phyloP scores from a whole-genome alignment of 2,329 filamentous ascomycete species.

The Tolypocladium sp. region DNA sequence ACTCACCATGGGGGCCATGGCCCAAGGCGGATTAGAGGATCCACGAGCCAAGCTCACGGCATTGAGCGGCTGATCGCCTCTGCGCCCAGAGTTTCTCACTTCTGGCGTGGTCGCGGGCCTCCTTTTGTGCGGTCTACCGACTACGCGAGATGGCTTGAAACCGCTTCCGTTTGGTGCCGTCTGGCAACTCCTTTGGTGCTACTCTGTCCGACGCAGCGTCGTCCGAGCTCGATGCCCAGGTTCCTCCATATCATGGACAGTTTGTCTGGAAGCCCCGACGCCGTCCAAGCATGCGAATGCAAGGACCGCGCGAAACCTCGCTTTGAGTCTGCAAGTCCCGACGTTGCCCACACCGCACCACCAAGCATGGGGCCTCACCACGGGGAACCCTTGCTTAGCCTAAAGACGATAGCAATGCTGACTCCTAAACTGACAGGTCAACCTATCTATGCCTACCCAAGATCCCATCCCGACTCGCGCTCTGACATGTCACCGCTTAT shows the following conservation, averaged over 20 bases:
- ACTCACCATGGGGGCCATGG: background rate
- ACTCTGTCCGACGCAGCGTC: background rate
- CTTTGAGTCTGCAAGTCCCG: background rate
- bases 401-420: too few species aligned
- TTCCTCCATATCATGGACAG: background rate
- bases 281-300: background rate
- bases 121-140: background rate
- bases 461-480: background rate
- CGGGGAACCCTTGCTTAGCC: background rate
- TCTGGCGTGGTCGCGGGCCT: background rate
- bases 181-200: background rate
- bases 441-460: too few species aligned
- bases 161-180: background rate
- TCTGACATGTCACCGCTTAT: background rate
- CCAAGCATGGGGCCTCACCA: background rate
- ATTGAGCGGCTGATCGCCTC: background rate
- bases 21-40: background rate
- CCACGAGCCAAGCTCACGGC: background rate
- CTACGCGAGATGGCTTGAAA: background rate
- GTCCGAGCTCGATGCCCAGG: background rate
- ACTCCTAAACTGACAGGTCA: background rate
- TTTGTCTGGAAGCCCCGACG: background rate
- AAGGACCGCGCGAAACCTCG: background rate
- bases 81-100: background rate
- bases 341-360: background rate